These are phyloP conservation scores for Solanum pennellii DNA, from an alignment of 257 asterid genomes.

Conservation along the genomic window DNA sequence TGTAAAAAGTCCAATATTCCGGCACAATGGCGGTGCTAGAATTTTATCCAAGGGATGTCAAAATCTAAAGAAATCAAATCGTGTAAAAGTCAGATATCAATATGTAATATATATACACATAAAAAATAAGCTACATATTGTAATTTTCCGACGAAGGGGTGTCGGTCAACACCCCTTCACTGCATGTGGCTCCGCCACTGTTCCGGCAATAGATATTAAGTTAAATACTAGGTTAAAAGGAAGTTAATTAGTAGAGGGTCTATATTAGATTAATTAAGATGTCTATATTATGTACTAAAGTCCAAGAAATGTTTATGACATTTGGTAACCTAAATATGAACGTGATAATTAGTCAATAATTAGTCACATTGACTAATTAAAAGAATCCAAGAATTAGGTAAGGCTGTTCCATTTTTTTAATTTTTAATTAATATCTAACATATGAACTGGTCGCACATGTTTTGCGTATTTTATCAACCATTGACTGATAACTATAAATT, in stretches of 20 bases:
- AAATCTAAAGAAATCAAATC: too few species aligned
- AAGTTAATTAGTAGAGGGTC: background rate
- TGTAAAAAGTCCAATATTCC: background rate
- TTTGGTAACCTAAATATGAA: constrained; percentile 23
- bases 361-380: background rate
- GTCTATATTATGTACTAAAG: background rate
- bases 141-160: too few species aligned
- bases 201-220: background rate
- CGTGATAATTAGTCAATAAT: background rate
- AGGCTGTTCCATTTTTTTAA: background rate
- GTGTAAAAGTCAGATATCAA: too few species aligned
- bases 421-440: background rate
- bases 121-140: too few species aligned
- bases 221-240: background rate
- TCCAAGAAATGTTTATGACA: background rate
- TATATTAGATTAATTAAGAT: background rate
- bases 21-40: background rate
- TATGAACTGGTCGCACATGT: background rate
- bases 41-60: too few species aligned
- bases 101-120: too few species aligned
- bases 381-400: constrained; percentile 3
- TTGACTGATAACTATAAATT: background rate
- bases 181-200: too few species aligned
- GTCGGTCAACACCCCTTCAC: too few species aligned
- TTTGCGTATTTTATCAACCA: background rate